Evolutionary conservation across 495 filamentous ascomycete species (phyloP), one percentile per base, ranked within the genome.

Genomic region (Penicillium bialowiezense): DNA sequence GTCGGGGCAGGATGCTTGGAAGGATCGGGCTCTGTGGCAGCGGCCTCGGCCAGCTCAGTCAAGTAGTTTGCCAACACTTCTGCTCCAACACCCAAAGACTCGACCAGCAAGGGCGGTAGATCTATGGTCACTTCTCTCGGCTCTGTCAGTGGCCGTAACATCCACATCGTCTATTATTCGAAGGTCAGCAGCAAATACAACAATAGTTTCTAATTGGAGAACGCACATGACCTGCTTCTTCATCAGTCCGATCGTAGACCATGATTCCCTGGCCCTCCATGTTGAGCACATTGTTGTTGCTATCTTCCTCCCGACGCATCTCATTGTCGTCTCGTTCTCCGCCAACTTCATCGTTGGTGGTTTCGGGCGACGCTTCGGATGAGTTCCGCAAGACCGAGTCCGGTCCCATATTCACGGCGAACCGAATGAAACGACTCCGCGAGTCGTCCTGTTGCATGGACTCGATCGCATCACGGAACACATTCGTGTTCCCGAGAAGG

Each of bases 191-290:
- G 41, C 39, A 14, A 19, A 34, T 20, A 36, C 20, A 14, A 37
- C 37, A 35, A 37, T 52, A n/a, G n/a, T n/a, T n/a, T n/a, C n/a
- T n/a, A n/a, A n/a, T n/a, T n/a, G n/a, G 41, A 14, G 17, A 51
- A 78, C 90, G 70, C 78, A 96, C 91, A 75, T 97, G 92, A 58
- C 90, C 93, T 54, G 89, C 85, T 37, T 85, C 87, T 43, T 90
- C 64, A 33, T 89, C 86, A 9, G 88, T 82, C 43, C 89, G 83
- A 63, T 97, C 92, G 65, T 93, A 97, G 7, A 97, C 88, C 86
- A 97, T 91, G 55, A 98, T 97, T 13, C 93, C 93, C 70, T 98
- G 93, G 35, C 87, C 93, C 70, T 98, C 95, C 50, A 98, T 77
- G 44, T 86, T 85, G 48, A 97, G 69, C 37, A 85, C 73, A 32